These are phyloP conservation scores for Lachnum nothofagi DNA, from an alignment of 2,329 filamentous ascomycete genomes.

Conservation along the genomic window DNA sequence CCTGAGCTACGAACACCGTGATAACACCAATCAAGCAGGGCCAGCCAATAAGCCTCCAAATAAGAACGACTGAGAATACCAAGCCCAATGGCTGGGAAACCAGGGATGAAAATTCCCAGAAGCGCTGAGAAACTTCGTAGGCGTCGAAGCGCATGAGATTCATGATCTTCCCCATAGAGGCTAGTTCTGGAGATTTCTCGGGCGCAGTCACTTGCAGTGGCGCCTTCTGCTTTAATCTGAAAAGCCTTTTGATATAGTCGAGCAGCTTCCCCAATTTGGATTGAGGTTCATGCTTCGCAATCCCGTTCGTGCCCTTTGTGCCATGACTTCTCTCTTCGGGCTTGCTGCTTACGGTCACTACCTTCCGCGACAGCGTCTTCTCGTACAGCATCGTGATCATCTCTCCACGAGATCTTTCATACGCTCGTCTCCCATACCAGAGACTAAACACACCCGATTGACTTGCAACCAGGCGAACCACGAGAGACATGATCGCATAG, in stretches of 20 bases:
- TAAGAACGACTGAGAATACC: slow-evolving; percentile 66
- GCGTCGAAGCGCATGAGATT: slow-evolving; percentile 77
- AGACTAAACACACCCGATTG: slow-evolving; percentile 65
- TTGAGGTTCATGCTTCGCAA: slow-evolving; percentile 4
- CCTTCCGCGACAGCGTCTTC: slow-evolving; percentile 44
- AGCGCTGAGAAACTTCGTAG: slow-evolving; percentile 72
- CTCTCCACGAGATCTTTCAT: slow-evolving; percentile 79
- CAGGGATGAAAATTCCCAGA: slow-evolving; percentile 81
- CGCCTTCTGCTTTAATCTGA: slow-evolving; percentile 17
- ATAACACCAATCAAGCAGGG: slow-evolving; percentile 69
- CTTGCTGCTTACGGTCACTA: slow-evolving; percentile 28
- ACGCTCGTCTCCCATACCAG: slow-evolving; percentile 80
- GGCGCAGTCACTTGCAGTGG: slow-evolving; percentile 20
- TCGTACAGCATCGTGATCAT: slow-evolving; percentile 81
- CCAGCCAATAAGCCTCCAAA: slow-evolving; percentile 75
- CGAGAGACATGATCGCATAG: slow-evolving; percentile 59
- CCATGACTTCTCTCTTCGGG: slow-evolving; percentile 11
- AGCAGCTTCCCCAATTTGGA: slow-evolving; percentile 14
- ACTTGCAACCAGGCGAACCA: slow-evolving; percentile 54
- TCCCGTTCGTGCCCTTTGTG: slow-evolving; percentile 11
- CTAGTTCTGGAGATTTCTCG: slow-evolving; percentile 47
- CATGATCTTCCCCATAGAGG: slow-evolving; percentile 84
- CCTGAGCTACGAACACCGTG: slow-evolving; percentile 64
- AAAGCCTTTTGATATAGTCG: slow-evolving; percentile 23
- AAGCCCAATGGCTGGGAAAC: slow-evolving; percentile 72